phyloP scores from a whole-genome alignment of 192 early-diverging fungal genomes.

The Backusella westeae region DNA sequence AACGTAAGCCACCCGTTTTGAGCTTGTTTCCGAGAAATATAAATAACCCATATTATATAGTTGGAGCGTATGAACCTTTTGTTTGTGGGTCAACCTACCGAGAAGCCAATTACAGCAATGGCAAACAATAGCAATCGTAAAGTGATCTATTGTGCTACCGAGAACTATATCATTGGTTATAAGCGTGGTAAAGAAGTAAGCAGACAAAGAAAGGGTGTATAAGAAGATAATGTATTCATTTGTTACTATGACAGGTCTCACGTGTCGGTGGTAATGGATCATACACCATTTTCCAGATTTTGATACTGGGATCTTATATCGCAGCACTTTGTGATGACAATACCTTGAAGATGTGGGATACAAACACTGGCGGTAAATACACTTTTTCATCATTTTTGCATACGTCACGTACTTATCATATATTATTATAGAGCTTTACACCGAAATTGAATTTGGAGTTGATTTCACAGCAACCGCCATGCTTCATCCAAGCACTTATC shows the following conservation, averaged over 20 bases:
- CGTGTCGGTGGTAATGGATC: constrained; percentile 30
- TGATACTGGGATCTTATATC: constrained; percentile 75
- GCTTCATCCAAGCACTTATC: constrained; percentile 94
- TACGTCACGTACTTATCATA: neutral
- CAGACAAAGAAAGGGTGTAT: neutral
- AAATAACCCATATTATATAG: constrained; percentile 24
- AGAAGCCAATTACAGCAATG: constrained; percentile 67
- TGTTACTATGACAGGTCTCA: constrained; percentile 19
- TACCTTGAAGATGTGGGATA: constrained; percentile 74
- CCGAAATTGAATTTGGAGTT: constrained; percentile 71
- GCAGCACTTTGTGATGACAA: constrained; percentile 82
- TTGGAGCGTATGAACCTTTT: constrained; percentile 72
- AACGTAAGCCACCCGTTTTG: constrained; percentile 49
- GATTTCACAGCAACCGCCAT: constrained; percentile 70
- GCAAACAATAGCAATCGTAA: constrained; percentile 55
- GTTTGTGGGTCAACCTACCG: constrained; percentile 73
- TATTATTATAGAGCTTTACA: constrained; percentile 60
- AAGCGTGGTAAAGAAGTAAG: constrained; percentile 68
- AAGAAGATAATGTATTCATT: constrained; percentile 7
- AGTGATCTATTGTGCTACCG: constrained; percentile 72
- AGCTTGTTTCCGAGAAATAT: neutral
- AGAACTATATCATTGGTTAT: constrained; percentile 57
- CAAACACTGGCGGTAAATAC: constrained; percentile 59
- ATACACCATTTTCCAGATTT: constrained; percentile 56
- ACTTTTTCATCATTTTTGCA: neutral